Percentiles rank a stretch among this genome's conserved stretches.
Conservation (phyloP, 2,329 filamentous ascomycete genomes). For the Dothistroma septosporum region DNA sequence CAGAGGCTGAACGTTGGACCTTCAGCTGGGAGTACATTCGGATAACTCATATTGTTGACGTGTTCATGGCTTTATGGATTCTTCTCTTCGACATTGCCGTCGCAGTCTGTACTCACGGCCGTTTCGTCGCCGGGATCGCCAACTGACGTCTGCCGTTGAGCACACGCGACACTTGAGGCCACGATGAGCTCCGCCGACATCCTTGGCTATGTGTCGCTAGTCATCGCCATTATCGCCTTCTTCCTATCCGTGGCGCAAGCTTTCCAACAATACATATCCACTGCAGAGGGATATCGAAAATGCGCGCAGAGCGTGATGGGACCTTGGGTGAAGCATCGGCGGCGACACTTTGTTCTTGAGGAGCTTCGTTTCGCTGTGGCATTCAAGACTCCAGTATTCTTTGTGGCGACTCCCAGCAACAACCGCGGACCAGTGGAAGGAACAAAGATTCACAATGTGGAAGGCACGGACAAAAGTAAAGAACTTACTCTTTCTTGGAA, state of each 20-base stretch:
- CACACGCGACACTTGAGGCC: not conserved
- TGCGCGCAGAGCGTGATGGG: conserved; percentile 14
- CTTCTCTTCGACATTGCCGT: not conserved
- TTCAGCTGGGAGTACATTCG: not conserved
- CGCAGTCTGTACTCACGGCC: not conserved
- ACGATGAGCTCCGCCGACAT: conserved; percentile 6
- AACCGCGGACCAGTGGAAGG: conserved; percentile 4
- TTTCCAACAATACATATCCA: conserved; percentile 11
- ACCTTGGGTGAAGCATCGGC: conserved; percentile 9
- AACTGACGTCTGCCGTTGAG: not conserved
- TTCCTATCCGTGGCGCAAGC: conserved; percentile 11
- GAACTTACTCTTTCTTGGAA: conserved; percentile 5
- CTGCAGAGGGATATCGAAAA: conserved; percentile 14
- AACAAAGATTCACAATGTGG: conserved; percentile 1
- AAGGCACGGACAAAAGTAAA: conserved; percentile 3
- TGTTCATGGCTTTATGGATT: not conserved
- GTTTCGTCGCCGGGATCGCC: not conserved
- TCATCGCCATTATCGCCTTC: conserved; percentile 13
- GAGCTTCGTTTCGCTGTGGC: conserved; percentile 15
- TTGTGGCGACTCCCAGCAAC: conserved; percentile 9
- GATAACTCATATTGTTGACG: not conserved
- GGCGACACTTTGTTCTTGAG: conserved; percentile 8
- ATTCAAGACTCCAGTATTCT: conserved; percentile 11
- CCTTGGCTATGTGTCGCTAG: conserved; percentile 4
- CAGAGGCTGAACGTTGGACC: not conserved